Conservation (phyloP, 2,329 filamentous ascomycete species). For the Clonostachys rosea region DNA sequence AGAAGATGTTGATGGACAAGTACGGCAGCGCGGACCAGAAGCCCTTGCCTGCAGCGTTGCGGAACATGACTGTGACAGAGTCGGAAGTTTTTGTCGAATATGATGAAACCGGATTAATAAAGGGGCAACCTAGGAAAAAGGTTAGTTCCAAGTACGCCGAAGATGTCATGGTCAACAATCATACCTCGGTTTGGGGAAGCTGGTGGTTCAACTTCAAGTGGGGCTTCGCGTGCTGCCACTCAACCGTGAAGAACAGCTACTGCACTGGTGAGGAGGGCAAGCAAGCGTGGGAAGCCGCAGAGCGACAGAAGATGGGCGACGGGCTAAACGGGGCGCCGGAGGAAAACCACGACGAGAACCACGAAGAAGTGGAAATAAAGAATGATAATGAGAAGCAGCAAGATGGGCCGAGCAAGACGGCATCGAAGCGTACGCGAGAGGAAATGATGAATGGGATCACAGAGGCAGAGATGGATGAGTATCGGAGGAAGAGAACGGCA, state of each 20-base stretch:
- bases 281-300: constrained; percentile 72
- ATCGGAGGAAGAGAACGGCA: constrained; percentile 68
- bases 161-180: constrained; percentile 84
- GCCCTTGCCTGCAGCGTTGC: constrained; percentile 54
- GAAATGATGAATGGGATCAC: constrained; percentile 76
- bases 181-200: constrained; percentile 89
- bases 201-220: constrained; percentile 97
- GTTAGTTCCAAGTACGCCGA: constrained; percentile 90
- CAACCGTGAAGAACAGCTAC: constrained; percentile 91
- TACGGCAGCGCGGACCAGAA: constrained; percentile 68
- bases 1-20: constrained; percentile 70
- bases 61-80: constrained; percentile 66
- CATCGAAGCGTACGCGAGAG: constrained; percentile 64
- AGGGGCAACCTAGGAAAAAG: constrained; percentile 72
- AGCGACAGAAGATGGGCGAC: constrained; percentile 49
- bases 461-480: constrained; percentile 83
- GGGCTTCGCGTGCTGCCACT: constrained; percentile 96
- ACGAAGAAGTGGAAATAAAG: constrained; percentile 9
- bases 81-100: constrained; percentile 91
- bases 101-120: constrained; percentile 83
- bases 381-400: constrained; percentile 18
- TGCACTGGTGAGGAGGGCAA: constrained; percentile 91
- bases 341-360: constrained; percentile 21
- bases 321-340: constrained; percentile 23
- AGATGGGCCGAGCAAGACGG: constrained; percentile 34